Evolutionary conservation across 2,329 filamentous ascomycete genomes (phyloP).

Genomic region (Emydomyces testavorans): DNA sequence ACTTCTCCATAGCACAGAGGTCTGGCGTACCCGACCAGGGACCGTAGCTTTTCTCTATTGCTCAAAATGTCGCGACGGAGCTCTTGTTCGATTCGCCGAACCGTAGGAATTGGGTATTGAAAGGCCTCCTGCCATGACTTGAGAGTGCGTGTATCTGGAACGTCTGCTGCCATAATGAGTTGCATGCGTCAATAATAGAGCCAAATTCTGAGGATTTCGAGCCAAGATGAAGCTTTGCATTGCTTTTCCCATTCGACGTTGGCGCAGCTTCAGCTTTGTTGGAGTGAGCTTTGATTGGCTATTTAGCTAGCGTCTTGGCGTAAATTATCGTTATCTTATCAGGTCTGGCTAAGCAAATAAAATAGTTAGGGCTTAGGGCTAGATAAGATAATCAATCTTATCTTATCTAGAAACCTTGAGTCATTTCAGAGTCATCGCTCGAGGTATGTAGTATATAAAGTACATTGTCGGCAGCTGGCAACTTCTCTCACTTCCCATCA

Average conservation of each 20-base stretch:
- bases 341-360: no score
- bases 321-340: no score
- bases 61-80: slow-evolving; percentile 50
- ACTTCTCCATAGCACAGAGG: neutral
- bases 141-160: slow-evolving; percentile 46
- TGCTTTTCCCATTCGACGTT: no score
- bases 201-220: neutral
- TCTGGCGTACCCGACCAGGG: slow-evolving; percentile 49
- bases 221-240: neutral
- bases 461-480: no score
- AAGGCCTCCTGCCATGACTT: slow-evolving; percentile 57
- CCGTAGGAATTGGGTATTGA: slow-evolving; percentile 51
- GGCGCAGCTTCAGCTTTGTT: no score
- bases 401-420: neutral
- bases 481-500: no score
- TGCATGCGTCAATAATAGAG: neutral
- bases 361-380: neutral
- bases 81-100: slow-evolving; percentile 53
- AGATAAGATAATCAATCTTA: neutral
- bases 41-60: slow-evolving; percentile 55
- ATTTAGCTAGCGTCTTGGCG: no score
- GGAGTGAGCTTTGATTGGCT: no score
- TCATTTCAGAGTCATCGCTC: neutral
- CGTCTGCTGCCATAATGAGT: slow-evolving; percentile 39
- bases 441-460: no score